Evolutionary conservation across 2,329 filamentous ascomycete species (phyloP), one percentile per base, ranked within the genome.

Genomic region (Didymella keratinophila): DNA sequence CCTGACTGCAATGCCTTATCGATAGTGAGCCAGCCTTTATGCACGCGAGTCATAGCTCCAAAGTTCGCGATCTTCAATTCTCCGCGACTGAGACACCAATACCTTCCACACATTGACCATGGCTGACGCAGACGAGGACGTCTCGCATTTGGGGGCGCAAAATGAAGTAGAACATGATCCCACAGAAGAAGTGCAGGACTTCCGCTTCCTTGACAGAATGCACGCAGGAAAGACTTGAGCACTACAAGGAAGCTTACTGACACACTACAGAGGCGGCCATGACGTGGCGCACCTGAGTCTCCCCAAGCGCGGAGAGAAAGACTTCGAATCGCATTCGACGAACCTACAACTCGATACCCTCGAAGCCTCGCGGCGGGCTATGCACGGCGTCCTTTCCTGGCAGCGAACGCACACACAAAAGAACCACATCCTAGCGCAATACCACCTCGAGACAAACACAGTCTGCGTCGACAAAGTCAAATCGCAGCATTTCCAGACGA

Each of bases 271-370:
- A 46, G 56, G 70, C 34, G 58, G 62, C 39, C 60, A 67, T 41
- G 67, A 67, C 43, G 65, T 61, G 46, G 64, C 68, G 51, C 58
- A 61, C n/a, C 68, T 79, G 80, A 86, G 87, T 67, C 84, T 93
- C 11, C 92, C 96, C 34, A 93, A 94, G 65, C 92, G 93, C 63
- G 95, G 95, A 60, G 93, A 96, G 76, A 99, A 99, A 78, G 95
- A 99, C 79, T 99, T 97, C 76, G 95, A 98, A 79, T 89, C 91
- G 27, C 93, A 98, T 78, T 91, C 91, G 46, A 98, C 95, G 2
- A 85, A 86, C 30, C 87, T 91, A 30, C 95, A 99, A 78, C 87
- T 89, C 64, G 84, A 85, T 56, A 86, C 89, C 9, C 87, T 99
- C 50, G 89, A 92, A 71, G 86, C 90, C 45, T 96, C 92, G 62